These are phyloP conservation scores for Microglena sp. DNA, from an alignment of 139 green algal genomes.

Conservation along the genomic window DNA sequence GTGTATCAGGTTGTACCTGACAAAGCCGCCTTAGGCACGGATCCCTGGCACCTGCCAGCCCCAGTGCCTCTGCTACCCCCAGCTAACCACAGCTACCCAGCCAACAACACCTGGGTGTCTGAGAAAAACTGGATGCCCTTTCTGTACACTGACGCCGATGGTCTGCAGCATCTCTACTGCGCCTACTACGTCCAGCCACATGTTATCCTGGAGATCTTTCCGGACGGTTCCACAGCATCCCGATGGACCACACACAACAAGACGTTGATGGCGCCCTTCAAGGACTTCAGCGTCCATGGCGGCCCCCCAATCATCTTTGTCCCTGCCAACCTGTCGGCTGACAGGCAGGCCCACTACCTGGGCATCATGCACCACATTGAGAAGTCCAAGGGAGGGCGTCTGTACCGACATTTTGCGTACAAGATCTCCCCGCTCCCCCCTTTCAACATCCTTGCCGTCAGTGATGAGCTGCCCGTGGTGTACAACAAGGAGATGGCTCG, in stretches of 20 bases:
- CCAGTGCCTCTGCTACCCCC: constrained; percentile 10
- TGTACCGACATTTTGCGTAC: constrained; percentile 15
- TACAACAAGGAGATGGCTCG: constrained; percentile 1
- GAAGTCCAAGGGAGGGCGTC: not conserved
- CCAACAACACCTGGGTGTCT: constrained; percentile 8
- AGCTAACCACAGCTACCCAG: constrained; percentile 3
- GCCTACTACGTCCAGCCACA: constrained; percentile 30
- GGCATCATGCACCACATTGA: constrained; percentile 39
- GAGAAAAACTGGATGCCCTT: constrained; percentile 43
- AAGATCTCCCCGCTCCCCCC: not conserved
- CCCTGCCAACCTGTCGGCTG: not conserved
- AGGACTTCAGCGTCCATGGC: constrained; percentile 15
- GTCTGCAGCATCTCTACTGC: constrained; percentile 12
- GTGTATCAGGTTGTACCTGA: constrained; percentile 10
- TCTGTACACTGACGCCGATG: constrained; percentile 8
- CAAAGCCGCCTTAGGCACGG: not conserved
- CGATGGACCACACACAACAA: constrained; percentile 9
- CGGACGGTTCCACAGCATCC: constrained; percentile 2
- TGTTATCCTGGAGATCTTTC: constrained; percentile 14
- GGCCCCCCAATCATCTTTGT: constrained; percentile 23
- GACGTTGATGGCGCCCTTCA: constrained; percentile 17
- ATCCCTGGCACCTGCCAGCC: constrained; percentile 14
- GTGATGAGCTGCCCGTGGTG: constrained; percentile 10
- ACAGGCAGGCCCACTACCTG: constrained; percentile 21
- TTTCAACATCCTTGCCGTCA: constrained; percentile 6